Base-by-base conservation (phyloP, 345 rosid genomes). In the Heritiera fomes region DNA sequence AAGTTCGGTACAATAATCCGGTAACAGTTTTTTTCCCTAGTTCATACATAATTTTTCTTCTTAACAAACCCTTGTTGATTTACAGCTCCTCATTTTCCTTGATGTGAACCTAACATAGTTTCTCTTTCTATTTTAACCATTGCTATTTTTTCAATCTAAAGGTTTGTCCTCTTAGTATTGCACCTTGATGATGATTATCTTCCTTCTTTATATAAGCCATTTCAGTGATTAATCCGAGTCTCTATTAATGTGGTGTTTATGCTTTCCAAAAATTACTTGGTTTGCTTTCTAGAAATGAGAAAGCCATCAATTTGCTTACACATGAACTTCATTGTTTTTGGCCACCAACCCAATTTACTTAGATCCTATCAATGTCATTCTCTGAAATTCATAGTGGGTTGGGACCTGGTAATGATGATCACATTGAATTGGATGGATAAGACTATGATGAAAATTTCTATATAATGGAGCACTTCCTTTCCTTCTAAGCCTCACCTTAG, bases 381-480 rank as follows among this genome's bases (percentile, higher is more conserved):
- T 58, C 28, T n/a, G 28, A 58, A 55, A 55, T 5, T 55, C 7
- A 13, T 1, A 60, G 12, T 5, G 43, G 14, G 15, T 66, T 41
- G 53, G 52, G 52, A 43, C 52, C 6, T 71, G 6, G 61, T 71
- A 50, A 52, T 71, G 59, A 66, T 66, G 5, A 23, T 43, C 49
- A 41, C 32, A 18, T 43, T 41, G 60, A 15, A 70, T 50, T 49
- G 43, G 20, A 49, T 49, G 75, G 75, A 71, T 49, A 71, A 49
- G 75, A 4, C 7, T 59, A 71, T 30, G 4, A 71, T 15, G 23
- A 52, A 30, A 32, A 5, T 23, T 13, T 28, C 73, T 50, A 71
- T 71, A 71, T 71, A 50, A 71, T 52, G 46, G 75, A 23, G 46
- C 28, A 32, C 59, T 50, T 30, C 60, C 53, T 20, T 28, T 49